Percentiles rank a stretch among this genome's conserved stretches.
Conservation (phyloP, 2,329 filamentous ascomycete species). For the Teratosphaeria epicoccoides region DNA sequence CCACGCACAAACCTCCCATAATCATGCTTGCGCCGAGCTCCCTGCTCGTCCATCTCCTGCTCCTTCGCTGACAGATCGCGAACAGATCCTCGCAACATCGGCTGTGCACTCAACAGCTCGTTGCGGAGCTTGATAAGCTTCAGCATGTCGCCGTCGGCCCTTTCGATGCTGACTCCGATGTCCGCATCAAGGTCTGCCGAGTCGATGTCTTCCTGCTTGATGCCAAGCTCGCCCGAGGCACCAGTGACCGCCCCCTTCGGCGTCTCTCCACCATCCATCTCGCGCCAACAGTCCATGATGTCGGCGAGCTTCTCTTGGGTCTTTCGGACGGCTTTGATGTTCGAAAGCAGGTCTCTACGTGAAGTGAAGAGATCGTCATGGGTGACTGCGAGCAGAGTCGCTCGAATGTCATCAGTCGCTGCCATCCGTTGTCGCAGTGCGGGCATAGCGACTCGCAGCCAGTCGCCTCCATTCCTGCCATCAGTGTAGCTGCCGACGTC, state of each 20-base stretch:
- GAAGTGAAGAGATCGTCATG: slow-evolving; percentile 50
- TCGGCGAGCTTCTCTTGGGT: slow-evolving; percentile 32
- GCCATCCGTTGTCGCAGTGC: slow-evolving; percentile 59
- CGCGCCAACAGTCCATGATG: slow-evolving; percentile 34
- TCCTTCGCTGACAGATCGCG: slow-evolving; percentile 38
- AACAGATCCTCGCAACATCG: slow-evolving; percentile 36
- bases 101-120: slow-evolving; percentile 34
- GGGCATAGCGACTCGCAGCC: slow-evolving; percentile 55
- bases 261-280: slow-evolving; percentile 22
- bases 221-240: slow-evolving; percentile 11
- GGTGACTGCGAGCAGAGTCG: slow-evolving; percentile 66
- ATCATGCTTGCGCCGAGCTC: slow-evolving; percentile 51
- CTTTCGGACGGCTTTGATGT: slow-evolving; percentile 34
- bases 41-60: slow-evolving; percentile 42
- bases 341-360: slow-evolving; percentile 31
- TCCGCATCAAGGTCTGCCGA: slow-evolving; percentile 19
- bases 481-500: slow-evolving; percentile 44
- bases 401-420: slow-evolving; percentile 56
- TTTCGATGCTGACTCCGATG: slow-evolving; percentile 16
- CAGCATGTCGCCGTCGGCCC: slow-evolving; percentile 13
- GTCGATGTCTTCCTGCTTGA: slow-evolving; percentile 26
- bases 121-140: slow-evolving; percentile 29
- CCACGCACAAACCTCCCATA: slow-evolving; percentile 50
- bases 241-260: slow-evolving; percentile 12
- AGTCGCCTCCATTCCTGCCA: slow-evolving; percentile 40